Base-by-base conservation (phyloP, 129 eudicot species). In the Flaveria brownii region DNA sequence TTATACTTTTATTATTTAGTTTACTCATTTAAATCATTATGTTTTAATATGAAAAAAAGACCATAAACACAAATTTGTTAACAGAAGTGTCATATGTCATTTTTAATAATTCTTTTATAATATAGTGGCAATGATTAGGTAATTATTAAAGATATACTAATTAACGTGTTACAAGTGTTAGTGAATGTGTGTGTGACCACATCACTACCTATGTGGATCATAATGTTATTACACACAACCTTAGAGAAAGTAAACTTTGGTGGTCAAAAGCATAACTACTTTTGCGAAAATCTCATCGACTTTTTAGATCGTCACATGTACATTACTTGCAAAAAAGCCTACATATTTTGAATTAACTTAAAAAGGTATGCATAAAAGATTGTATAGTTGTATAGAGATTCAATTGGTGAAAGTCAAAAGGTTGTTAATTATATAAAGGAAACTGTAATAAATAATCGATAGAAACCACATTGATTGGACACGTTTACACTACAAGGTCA, bases 361-460 rank as follows among this genome's bases (percentile, higher is more conserved):
- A 61, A 20, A 61, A 25, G 67, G 41, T 13, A 12, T 61, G 39
- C 36, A 11, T 59, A 22, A 22, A 57, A 61, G 14, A 39, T 26
- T 25, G 67, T 26, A 25, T 61, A 26, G 67, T 26, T 61, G 67
- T 61, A 61, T 26, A 61, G 67, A 61, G 41, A 9, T 57, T 57
- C 2, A 20, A 22, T 57, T 23, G 65, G 18, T 61, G 67, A 61
- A 61, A 61, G 67, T 61, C 42, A 61, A 61, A 1, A 61, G 9
- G 67, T 12, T 25, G 39, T 20, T 25, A 26, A 36, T 36, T 61
- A 26, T 61, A 11, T 9, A 14, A 61, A 28, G 12, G n/a, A 15
- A 25, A 61, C 12, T 61, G 39, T 28, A 25, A 9, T 23, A 59
- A 59, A 9, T 23, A 23, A 11, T 47, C 13, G 5, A 22, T 56